Evolutionary conservation across 2,329 filamentous ascomycete genomes (phyloP), one percentile per base, ranked within the genome.

Genomic region (Microcera coccophila): DNA sequence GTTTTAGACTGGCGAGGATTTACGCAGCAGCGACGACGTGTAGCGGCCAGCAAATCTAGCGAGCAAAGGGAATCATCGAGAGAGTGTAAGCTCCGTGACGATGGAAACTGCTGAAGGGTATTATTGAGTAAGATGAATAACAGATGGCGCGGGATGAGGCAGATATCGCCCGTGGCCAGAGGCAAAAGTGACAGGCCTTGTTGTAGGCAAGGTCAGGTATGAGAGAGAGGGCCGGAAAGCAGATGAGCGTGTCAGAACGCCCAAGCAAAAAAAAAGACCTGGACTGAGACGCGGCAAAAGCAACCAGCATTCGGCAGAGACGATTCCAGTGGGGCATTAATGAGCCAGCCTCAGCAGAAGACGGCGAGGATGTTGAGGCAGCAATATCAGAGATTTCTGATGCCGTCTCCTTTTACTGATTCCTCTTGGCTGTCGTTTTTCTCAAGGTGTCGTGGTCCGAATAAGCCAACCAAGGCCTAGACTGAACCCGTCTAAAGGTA

Each of bases 361-460:
- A 35, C 16, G 24, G 32, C 36, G 49, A 26, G n/a, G 33, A 34
- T 18, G 36, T 15, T 42, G 34, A 41, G 24, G 18, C 32, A 12
- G 16, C 24, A 44, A 26, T 26, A 26, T 26, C 22, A 26, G 7
- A 26, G 22, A 26, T 26, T 26, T 26, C 22, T 26, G 22, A 26
- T 26, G 47, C 52, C 48, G 52, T 60, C 62, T 62, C 59, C 59
- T 59, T 55, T 62, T 59, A 58, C 52, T 56, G 59, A 55, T 62
- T 62, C 62, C 58, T 53, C 60, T 48, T 49, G 49, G 50, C 54
- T 42, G 44, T 63, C 54, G 62, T 55, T 64, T 65, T 66, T 65
- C 59, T 64, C 57, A 52, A 64, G 61, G 58, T 65, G 63, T 66
- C 62, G 62, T 65, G 62, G 63, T 64, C 61, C 60, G 63, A 66